phyloP scores from a whole-genome alignment of 75 land plant genomes.

The Pinus taeda region DNA sequence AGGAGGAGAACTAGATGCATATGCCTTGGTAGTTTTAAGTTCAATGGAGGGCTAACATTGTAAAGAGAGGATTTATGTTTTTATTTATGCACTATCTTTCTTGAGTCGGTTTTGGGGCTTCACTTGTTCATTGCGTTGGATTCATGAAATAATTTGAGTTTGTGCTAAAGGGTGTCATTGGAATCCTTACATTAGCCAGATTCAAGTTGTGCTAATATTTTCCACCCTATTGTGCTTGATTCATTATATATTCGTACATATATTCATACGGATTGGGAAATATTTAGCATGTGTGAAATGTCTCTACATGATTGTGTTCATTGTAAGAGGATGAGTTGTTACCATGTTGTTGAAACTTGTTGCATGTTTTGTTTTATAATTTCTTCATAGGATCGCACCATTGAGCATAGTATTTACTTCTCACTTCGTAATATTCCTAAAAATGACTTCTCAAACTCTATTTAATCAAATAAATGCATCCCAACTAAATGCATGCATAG shows the following conservation, averaged over 20 bases:
- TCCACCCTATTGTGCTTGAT: neutral
- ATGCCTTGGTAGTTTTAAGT: neutral
- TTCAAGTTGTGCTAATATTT: neutral
- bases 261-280: neutral
- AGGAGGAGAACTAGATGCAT: neutral
- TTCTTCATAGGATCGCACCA: too few species aligned
- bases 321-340: neutral
- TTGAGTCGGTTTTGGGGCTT: constrained; percentile 3
- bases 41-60: neutral
- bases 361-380: too few species aligned
- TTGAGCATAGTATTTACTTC: too few species aligned
- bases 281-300: neutral
- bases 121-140: neutral
- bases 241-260: neutral
- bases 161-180: neutral
- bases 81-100: neutral
- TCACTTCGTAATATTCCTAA: too few species aligned
- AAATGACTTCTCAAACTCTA: too few species aligned
- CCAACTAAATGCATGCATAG: too few species aligned
- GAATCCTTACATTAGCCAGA: neutral
- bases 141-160: neutral
- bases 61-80: neutral
- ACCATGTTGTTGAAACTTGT: too few species aligned
- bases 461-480: too few species aligned
- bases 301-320: neutral